Base-by-base conservation (phyloP, 2,329 filamentous ascomycete species). In the Pezicula carpinea region DNA sequence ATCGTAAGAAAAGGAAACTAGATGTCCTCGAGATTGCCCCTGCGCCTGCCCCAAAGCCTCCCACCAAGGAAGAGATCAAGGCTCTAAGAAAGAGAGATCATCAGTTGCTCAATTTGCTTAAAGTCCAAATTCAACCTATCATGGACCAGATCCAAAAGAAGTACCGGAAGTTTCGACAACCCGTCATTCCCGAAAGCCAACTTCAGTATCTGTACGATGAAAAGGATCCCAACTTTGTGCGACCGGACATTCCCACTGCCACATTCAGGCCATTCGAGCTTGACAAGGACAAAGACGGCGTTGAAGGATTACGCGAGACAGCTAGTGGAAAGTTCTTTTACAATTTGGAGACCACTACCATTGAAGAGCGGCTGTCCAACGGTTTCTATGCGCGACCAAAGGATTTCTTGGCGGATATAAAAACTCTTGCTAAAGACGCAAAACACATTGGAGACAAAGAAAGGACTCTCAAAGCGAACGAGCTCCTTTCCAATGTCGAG, bases 71-170 rank as follows among this genome's bases (percentile, higher is more conserved):
- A 46, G 88, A 96, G 60, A 76, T 87, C 49, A 90, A 89, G 63
- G 80, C 79, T 2, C 82, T 92, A 64, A 87, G 86, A 67, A 87
- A 89, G 66, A 80, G 81, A 52, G 95, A 99, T 61, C 83, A 89
- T 41, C 83, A 92, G 53, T 80, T 85, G 10, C 75, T 97, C 45
- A 96, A 97, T 64, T 73, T 85, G 49, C 73, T 99, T 54, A 99
- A 97, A 71, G 83, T 95, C 33, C 75, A 85, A 44, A 82, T 99
- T 46, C 91, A 96, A 66, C 89, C 89, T 2, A 89, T 97, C 56
- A 96, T 99, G 90, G 92, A 99, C 57, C 89, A 96, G 67, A 89
- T 99, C 63, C 93, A 95, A 65, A 76, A 77, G 52, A 90, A 87
- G 63, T 95, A 96, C 69, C 88, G 85, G 63, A 89, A 89, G 56